A percentile compares a stretch with the other conserved stretches of the same genome.
Conservation (phyloP, 345 rosid genomes). For the Arabidopsis thaliana region TAIR10.1 NC_003076.8:22255501-22256000, state of each 20-base stretch:
- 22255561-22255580: slow-evolving; percentile 33
- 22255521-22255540: neutral
- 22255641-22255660: slow-evolving; percentile 13
- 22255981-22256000: neutral
- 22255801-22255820: neutral
- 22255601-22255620: neutral
- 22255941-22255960: neutral
- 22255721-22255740: slow-evolving; percentile 25
- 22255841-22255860: neutral
- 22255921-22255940: neutral
- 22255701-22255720: slow-evolving; percentile 41
- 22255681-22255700: slow-evolving; percentile 43
- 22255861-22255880: neutral
- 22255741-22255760: slow-evolving; percentile 36
- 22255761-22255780: slow-evolving; percentile 31
- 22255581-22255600: slow-evolving; percentile 31
- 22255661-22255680: slow-evolving; percentile 43
- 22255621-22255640: neutral
- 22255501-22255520: neutral
- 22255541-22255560: slow-evolving; percentile 29
- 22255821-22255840: neutral
- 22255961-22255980: neutral
- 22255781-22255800: slow-evolving; percentile 12
- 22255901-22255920: slow-evolving; percentile 6
- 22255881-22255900: neutral